Conservation (phyloP, 192 early-diverging fungal species). For the Podila minutissima region DNA sequence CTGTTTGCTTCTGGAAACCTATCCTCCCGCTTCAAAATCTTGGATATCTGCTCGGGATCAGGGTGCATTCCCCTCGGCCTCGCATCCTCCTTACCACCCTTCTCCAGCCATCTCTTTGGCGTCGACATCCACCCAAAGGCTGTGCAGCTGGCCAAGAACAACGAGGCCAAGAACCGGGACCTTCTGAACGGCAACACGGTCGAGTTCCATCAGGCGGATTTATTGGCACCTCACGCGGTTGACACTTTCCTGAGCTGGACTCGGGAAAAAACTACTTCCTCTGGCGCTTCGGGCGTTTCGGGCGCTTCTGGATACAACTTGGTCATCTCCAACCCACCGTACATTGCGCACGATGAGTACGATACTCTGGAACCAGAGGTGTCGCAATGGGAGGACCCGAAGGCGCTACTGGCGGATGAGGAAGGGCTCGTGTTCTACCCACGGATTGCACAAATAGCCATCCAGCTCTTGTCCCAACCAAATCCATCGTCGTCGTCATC, state of each 20-base stretch:
- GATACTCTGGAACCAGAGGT: constrained; percentile 74
- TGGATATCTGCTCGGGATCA: constrained; percentile 90
- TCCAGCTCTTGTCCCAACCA: constrained; percentile 24
- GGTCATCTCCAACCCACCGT: constrained; percentile 93
- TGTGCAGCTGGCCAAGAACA: constrained; percentile 67
- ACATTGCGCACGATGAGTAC: constrained; percentile 81
- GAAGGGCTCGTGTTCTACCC: constrained; percentile 70
- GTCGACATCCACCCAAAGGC: constrained; percentile 76
- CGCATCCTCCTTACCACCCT: constrained; percentile 62
- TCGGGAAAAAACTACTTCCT: background rate
- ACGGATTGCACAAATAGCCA: constrained; percentile 59
- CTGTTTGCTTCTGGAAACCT: background rate
- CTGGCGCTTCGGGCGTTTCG: no score
- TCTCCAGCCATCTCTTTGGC: constrained; percentile 60
- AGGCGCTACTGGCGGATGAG: constrained; percentile 74
- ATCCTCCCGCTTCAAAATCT: constrained; percentile 62
- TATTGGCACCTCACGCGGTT: constrained; percentile 36
- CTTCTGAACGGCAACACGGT: constrained; percentile 45
- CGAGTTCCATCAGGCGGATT: constrained; percentile 58
- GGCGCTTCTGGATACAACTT: constrained; percentile 64
- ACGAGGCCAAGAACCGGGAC: constrained; percentile 46
- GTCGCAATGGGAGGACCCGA: constrained; percentile 86
- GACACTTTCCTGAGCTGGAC: constrained; percentile 25
- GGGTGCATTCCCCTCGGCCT: constrained; percentile 86
- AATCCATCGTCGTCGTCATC: background rate